A percentile compares a stretch with the other conserved stretches of the same genome.
Evolutionary conservation across 1,284 basidiomycete genomes (phyloP).

Genomic region (Microbotryum intermedium): DNA sequence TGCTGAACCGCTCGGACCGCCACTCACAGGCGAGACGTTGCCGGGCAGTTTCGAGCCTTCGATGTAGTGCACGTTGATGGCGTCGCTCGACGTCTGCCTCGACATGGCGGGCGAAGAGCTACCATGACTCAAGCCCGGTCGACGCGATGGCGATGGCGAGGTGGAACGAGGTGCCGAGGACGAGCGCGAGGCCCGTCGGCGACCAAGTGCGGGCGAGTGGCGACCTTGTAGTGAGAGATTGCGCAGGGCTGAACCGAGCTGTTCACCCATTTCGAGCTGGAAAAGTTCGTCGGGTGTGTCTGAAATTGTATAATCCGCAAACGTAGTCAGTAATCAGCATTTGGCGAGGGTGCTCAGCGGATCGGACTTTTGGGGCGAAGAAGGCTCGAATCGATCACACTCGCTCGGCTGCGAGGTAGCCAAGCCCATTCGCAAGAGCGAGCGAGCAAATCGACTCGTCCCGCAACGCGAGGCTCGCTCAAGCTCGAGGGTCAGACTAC

Average conservation of each 20-base stretch:
- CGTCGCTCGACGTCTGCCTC: conserved; percentile 20
- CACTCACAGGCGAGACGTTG: not conserved
- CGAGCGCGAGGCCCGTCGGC: conserved; percentile 1
- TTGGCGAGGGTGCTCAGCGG: not conserved
- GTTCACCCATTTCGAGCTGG: conserved; percentile 1
- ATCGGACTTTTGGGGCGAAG: not conserved
- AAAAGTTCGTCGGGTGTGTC: not conserved
- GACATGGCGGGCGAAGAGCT: conserved; percentile 16
- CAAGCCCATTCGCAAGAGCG: not conserved
- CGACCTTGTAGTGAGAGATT: not conserved
- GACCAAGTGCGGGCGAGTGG: not conserved
- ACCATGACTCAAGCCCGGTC: not conserved
- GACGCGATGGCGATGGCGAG: conserved; percentile 6
- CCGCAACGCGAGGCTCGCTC: not conserved
- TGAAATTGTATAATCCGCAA: not conserved
- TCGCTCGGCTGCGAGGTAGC: conserved; percentile 10
- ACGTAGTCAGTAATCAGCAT: not conserved
- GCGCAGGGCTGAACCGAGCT: conserved; percentile 1
- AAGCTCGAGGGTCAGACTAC: not conserved
- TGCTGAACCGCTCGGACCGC: conserved; percentile 1
- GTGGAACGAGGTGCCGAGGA: conserved; percentile 12
- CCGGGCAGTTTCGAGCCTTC: not conserved
- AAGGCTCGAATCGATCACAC: conserved; percentile 18
- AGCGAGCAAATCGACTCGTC: conserved; percentile 1
- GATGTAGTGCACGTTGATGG: conserved; percentile 24